Base-by-base conservation (phyloP, 805 yeast species). In the Nakazawaea molendinolei region DNA sequence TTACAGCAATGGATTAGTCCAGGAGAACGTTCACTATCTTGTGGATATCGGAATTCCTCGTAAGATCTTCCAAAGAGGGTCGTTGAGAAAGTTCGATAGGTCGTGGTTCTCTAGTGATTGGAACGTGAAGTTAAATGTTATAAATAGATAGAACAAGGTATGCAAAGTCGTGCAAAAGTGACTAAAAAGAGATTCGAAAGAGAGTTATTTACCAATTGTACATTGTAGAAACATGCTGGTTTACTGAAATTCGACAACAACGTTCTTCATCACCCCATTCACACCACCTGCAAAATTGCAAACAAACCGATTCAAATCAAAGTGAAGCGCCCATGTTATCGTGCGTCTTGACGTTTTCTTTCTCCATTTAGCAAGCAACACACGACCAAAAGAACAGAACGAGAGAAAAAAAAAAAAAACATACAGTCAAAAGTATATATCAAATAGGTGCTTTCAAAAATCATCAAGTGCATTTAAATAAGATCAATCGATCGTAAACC, bases 31-130 rank as follows among this genome's bases (percentile, higher is more conserved):
- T 7, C 84, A 81, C 46, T 76, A 72, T 41, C 60, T 82, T 42
- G 67, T 82, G 12, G 95, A 85, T 48, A 64, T 76, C 40, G 92
- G 92, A 9, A 64, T 79, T 9, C 92, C 94, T 2, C 65, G 63
- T 51, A 68, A 61, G 48, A 74, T 72, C 28, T 79, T 54, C 55
- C 60, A 50, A 16, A 60, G 56, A 44, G 55, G 65, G 2, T 62
- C 65, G 10, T 44, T 71, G 26, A 63, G 76, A 21, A 74, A 71
- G 45, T 71, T 73, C 39, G 74, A 69, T 38, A 58, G 56, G 31
- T 43, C 43, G 14, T 49, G 56, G 55, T 55, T 55, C 32, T 39
- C 49, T 7, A 46, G 41, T 23, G 36, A 44, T 18, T 54, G 53
- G 50, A 26, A 34, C 23, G 26, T 45, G 6, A 31, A 40, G 16